Evolutionary conservation across 305 asterid genomes (phyloP), one percentile per base, ranked within the genome.

Genomic region (Lippia alba): DNA sequence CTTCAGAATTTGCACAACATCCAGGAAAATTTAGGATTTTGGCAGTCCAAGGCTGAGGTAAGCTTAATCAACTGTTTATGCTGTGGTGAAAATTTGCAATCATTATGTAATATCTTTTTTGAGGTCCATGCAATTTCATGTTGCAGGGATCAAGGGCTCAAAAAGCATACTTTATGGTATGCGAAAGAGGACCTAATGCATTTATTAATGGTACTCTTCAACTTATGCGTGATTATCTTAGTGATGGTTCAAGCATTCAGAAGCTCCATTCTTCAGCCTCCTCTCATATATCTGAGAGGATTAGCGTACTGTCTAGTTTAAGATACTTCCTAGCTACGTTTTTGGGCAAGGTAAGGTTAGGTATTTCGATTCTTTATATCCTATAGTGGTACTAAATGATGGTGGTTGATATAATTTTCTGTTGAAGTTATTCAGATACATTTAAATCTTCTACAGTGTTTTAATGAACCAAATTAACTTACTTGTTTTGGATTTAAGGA

Each of bases 281-380:
- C 72, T 80, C 94, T 60, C 85, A 90, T 82, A 86, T 94, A 85
- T 87, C 97, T 14, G 96, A 91, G 82, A 85, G 97, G 89, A 87
- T 94, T 75, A 75, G 84, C 10, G 83, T 92, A 54, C 81, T 94
- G 79, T 76, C 74, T 58, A 83, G 89, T 76, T 84, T 94, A 64
- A 88, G 97, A 91, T 87, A 80, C 85, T 85, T 34, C 69, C 74
- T 91, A 82, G 89, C 97, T 50, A 76, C 90, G 11, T 94, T 94
- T 84, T 81, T 94, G 87, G 97, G 97, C 61, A 91, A 91, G 99
- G 99, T 90, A 91, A 91, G 99, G 99, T 90, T 65, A 73, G 77
- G 54, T 79, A 46, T 30, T 67, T 66, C 45, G 46, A 48, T 65
- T 69, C 49, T 4, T 68, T 45, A 6, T 67, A 3, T 50, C 17